phyloP scores from a whole-genome alignment of 2,329 filamentous ascomycete species.

The Teratosphaeria epicoccoides region DNA sequence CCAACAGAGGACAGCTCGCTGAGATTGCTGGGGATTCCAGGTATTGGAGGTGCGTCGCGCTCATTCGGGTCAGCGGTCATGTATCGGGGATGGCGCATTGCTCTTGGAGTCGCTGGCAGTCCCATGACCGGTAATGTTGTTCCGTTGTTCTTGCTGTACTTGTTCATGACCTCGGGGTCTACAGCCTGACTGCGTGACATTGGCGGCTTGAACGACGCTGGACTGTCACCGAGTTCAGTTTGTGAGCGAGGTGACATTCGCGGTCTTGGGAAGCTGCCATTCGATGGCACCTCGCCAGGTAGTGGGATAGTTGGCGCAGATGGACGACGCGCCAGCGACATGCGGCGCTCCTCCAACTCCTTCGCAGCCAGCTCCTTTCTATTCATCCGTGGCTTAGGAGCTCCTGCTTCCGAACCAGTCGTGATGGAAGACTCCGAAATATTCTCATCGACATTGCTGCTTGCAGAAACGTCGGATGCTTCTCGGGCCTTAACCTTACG shows the following conservation, averaged over 20 bases:
- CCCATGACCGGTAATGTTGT: conserved; percentile 53
- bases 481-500: conserved; percentile 7
- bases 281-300: conserved; percentile 44
- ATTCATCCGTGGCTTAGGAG: conserved; percentile 12
- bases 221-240: conserved; percentile 35
- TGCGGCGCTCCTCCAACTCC: conserved; percentile 78
- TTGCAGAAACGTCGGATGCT: conserved; percentile 2
- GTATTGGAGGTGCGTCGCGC: conserved; percentile 43
- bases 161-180: conserved; percentile 43
- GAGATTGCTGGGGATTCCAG: conserved; percentile 44
- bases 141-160: conserved; percentile 26
- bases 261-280: conserved; percentile 25
- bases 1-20: conserved; percentile 22
- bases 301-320: conserved; percentile 72
- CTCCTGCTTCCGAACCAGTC: conserved; percentile 2
- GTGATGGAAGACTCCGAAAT: conserved; percentile 7
- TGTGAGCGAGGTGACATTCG: conserved; percentile 27
- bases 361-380: conserved; percentile 48
- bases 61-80: conserved; percentile 46
- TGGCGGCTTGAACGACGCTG: conserved; percentile 28
- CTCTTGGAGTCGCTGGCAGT: conserved; percentile 81
- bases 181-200: conserved; percentile 54
- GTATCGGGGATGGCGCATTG: conserved; percentile 73
- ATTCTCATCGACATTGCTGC: conserved; percentile 5
- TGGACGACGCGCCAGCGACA: conserved; percentile 70